phyloP scores from a whole-genome alignment of 2,329 filamentous ascomycete genomes.

The Diaporthe destruens region DNA sequence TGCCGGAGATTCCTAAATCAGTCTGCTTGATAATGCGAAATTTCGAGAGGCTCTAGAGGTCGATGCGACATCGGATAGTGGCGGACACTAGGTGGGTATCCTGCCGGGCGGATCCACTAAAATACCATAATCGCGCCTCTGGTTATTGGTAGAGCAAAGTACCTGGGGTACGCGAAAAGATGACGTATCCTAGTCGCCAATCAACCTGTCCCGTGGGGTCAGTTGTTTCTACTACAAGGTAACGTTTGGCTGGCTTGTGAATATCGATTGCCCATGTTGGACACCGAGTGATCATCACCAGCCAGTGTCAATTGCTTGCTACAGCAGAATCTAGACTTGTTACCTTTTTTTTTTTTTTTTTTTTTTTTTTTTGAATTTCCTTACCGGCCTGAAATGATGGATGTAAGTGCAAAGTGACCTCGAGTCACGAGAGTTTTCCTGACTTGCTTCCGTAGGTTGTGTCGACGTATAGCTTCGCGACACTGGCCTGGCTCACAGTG shows the following conservation, averaged over 20 bases:
- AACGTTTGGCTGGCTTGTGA: conserved; percentile 15
- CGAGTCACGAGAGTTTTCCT: not conserved
- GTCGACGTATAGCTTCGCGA: conserved; percentile 64
- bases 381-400: conserved; percentile 27
- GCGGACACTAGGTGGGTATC: conserved; percentile 28
- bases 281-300: conserved; percentile 5
- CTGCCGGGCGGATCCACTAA: not conserved
- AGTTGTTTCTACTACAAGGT: not conserved
- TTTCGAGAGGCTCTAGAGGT: conserved; percentile 34
- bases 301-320: not conserved
- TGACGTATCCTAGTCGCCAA: conserved; percentile 23
- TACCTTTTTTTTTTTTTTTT: too few relatives aligned
- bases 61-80: conserved; percentile 41
- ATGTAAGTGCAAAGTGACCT: conserved; percentile 27
- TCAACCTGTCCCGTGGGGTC: not conserved
- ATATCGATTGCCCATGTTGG: not conserved
- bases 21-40: conserved; percentile 41
- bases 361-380: not conserved
- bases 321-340: not conserved
- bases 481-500: conserved; percentile 63
- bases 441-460: conserved; percentile 55
- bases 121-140: conserved; percentile 9
- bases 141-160: not conserved
- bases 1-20: conserved; percentile 19
- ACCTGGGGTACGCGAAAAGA: conserved; percentile 8